Conservation (phyloP, 331 rosid species). For the Prunus yedoensis region DNA sequence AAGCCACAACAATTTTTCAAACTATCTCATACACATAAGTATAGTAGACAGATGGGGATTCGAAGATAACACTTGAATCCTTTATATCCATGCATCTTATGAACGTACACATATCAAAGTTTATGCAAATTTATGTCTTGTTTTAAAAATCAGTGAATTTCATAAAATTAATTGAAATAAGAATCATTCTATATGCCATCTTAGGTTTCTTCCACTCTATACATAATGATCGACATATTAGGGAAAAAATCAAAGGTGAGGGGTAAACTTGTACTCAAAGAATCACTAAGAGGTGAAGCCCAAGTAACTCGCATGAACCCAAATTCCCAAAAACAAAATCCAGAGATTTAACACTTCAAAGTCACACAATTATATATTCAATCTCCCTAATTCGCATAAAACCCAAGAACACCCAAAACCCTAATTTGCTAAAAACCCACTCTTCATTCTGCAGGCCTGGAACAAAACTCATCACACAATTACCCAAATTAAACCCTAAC, state of each 20-base stretch:
- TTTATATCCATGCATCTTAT: neutral
- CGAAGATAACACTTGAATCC: neutral
- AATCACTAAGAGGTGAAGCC: neutral
- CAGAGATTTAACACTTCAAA: neutral
- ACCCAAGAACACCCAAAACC: slow-evolving; percentile 9
- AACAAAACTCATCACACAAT: neutral
- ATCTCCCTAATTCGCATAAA: neutral
- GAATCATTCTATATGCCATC: neutral
- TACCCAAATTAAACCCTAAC: slow-evolving; percentile 18
- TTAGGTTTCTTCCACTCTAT: neutral
- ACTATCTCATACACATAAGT: neutral
- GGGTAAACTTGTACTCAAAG: neutral
- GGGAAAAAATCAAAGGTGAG: neutral
- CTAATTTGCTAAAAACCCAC: slow-evolving; percentile 5
- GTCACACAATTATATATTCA: neutral
- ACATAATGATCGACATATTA: neutral
- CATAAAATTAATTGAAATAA: neutral
- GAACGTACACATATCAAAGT: neutral
- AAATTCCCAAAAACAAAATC: slow-evolving; percentile 3
- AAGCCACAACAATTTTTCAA: neutral
- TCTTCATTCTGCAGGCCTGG: neutral
- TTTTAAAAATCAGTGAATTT: neutral
- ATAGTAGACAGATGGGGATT: neutral
- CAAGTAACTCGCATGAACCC: neutral
- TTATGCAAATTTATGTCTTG: no score